phyloP scores from a whole-genome alignment of 2,329 filamentous ascomycete species.

The Tolypocladium paradoxum region DNA sequence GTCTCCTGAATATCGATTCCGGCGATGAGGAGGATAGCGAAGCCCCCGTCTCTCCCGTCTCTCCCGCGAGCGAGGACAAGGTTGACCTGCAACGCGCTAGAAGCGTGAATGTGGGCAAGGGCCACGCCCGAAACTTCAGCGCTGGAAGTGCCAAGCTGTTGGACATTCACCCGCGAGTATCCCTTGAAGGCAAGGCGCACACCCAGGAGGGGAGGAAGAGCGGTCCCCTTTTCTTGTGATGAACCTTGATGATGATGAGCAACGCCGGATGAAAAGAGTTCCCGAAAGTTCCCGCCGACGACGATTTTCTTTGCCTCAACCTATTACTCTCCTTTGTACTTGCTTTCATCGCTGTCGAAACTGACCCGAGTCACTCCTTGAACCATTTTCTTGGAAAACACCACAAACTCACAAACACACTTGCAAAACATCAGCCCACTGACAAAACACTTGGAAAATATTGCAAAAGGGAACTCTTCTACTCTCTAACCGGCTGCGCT shows the following conservation, averaged over 20 bases:
- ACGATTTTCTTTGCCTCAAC: slow-evolving; percentile 4
- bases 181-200: slow-evolving; percentile 26
- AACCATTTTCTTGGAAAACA: slow-evolving; percentile 16
- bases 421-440: slow-evolving; percentile 9
- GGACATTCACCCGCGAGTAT: slow-evolving; percentile 49
- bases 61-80: slow-evolving; percentile 20
- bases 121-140: slow-evolving; percentile 61
- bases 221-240: background rate
- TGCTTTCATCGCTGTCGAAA: slow-evolving; percentile 2
- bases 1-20: slow-evolving; percentile 32
- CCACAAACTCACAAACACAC: slow-evolving; percentile 6
- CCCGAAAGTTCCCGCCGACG: background rate
- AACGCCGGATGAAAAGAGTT: slow-evolving; percentile 14
- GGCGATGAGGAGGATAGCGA: slow-evolving; percentile 20
- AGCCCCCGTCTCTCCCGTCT: slow-evolving; percentile 13
- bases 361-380: slow-evolving; percentile 23
- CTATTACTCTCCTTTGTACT: slow-evolving; percentile 1
- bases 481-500: background rate
- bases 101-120: slow-evolving; percentile 56
- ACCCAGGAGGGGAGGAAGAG: background rate
- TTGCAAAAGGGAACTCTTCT: slow-evolving; percentile 1
- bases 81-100: slow-evolving; percentile 50
- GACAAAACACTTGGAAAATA: slow-evolving; percentile 9
- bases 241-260: slow-evolving; percentile 20
- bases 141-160: slow-evolving; percentile 68